Conservation (phyloP, 371 early-diverging fungal genomes). For the Blyttiomyces sp. region DNA sequence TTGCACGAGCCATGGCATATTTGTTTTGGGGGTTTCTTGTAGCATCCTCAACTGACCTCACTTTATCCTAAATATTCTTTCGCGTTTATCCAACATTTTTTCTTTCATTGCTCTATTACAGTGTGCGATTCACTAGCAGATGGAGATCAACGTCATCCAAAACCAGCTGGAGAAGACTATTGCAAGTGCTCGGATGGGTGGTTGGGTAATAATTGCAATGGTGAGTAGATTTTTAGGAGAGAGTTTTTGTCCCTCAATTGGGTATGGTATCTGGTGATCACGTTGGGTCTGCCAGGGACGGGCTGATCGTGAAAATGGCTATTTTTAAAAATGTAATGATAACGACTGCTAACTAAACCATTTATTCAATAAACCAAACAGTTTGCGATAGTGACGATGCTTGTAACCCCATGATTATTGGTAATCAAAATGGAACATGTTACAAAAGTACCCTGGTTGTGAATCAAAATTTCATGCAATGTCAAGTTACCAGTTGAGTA, state of each 20-base stretch:
- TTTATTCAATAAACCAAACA: no score
- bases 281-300: no score
- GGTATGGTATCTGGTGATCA: no score
- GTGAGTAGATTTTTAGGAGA: constrained; percentile 23
- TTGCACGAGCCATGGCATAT: no score
- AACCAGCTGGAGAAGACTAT: constrained; percentile 36
- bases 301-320: no score
- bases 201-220: constrained; percentile 91
- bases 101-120: neutral
- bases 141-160: constrained; percentile 55
- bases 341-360: no score
- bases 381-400: constrained; percentile 74
- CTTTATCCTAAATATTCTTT: neutral
- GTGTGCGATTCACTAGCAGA: constrained; percentile 35
- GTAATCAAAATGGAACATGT: constrained; percentile 78
- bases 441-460: constrained; percentile 77
- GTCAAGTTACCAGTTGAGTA: constrained; percentile 91
- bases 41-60: no score
- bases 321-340: no score
- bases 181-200: constrained; percentile 83
- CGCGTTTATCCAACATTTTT: neutral
- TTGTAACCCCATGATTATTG: constrained; percentile 71
- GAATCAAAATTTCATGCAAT: constrained; percentile 75
- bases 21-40: no score
- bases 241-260: neutral